Percentiles rank a stretch among this genome's conserved stretches.
These are phyloP conservation scores for Fomitopsis serialis DNA, from an alignment of 768 basidiomycete species.

Conservation along the genomic window DNA sequence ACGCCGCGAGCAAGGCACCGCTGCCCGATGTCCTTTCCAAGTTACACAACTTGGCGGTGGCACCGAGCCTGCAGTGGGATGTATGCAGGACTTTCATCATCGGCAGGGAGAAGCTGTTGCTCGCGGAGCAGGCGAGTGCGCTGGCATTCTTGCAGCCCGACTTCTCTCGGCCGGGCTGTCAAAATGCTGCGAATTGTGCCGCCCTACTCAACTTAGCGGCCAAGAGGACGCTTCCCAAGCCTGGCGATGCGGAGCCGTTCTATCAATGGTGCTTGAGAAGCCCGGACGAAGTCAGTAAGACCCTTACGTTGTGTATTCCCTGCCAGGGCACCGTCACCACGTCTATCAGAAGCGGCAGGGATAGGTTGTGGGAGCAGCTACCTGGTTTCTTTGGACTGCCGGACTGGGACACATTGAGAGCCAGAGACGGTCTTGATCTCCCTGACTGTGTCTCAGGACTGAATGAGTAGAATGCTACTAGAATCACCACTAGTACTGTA, in stretches of 20 bases:
- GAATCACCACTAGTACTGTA: too few species aligned
- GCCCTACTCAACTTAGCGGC: neutral
- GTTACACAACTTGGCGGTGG: neutral
- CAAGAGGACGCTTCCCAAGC: neutral
- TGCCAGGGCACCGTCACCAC: neutral
- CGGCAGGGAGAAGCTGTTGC: neutral
- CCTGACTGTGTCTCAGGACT: too few species aligned
- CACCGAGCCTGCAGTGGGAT: neutral
- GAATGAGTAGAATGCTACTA: too few species aligned
- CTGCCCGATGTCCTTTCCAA: neutral
- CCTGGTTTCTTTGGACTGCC: constrained; percentile 1
- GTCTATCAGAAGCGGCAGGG: neutral
- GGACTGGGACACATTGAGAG: constrained; percentile 4
- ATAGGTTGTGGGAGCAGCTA: neutral
- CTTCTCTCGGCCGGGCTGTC: neutral
- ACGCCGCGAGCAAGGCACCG: constrained; percentile 2
- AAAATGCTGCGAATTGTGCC: too few species aligned
- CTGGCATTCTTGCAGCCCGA: neutral
- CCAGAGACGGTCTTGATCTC: neutral
- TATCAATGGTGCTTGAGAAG: constrained; percentile 1
- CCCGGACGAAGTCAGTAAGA: neutral
- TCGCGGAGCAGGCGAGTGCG: neutral
- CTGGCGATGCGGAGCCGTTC: neutral
- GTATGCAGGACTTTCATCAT: constrained; percentile 1
- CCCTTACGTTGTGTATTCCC: neutral